Conservation (phyloP, 2,329 filamentous ascomycete genomes). For the Sclerotinia nivalis region DNA sequence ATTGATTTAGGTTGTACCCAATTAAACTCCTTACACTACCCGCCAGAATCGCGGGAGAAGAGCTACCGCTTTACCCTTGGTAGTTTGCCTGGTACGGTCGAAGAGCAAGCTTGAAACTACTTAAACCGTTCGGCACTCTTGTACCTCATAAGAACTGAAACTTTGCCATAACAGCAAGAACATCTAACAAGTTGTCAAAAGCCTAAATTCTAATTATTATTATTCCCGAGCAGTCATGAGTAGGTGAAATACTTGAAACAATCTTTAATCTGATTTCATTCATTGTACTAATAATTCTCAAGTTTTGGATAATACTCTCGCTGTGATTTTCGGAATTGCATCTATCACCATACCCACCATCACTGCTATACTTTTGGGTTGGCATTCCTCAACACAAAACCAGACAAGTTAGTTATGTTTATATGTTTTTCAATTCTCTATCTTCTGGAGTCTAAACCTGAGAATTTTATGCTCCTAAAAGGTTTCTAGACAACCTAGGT, state of each 20-base stretch:
- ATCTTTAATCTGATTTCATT: not conserved
- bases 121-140: no score
- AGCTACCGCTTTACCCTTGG: no score
- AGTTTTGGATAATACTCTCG: not conserved
- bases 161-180: no score
- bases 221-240: not conserved
- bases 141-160: no score
- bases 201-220: not conserved
- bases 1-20: no score
- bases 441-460: not conserved
- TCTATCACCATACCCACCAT: not conserved
- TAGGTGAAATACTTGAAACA: not conserved
- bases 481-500: no score
- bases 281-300: not conserved
- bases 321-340: not conserved
- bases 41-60: no score
- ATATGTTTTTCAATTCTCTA: not conserved
- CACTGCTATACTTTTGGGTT: not conserved
- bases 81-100: no score
- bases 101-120: no score
- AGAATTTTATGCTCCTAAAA: not conserved
- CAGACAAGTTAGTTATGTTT: not conserved
- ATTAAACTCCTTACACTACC: no score
- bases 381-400: not conserved
- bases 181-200: no score